Percentiles rank a stretch among this genome's conserved stretches.
Conservation (phyloP, 2,329 filamentous ascomycete genomes). For the Colletotrichum acutatum region DNA sequence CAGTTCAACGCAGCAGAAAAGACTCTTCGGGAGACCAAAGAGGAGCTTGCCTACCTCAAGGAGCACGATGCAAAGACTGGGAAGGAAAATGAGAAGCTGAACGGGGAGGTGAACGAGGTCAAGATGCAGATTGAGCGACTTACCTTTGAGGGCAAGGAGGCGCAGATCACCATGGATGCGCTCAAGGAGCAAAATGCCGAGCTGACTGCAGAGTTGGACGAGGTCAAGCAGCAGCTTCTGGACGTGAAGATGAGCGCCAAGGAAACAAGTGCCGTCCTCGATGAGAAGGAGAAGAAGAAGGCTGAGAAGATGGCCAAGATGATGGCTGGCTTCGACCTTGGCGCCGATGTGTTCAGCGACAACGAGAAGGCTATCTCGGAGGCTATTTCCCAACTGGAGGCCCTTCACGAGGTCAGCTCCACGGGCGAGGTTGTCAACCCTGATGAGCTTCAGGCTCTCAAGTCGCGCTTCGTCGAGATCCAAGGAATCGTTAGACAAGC, state of each 20-base stretch:
- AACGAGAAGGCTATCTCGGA: constrained; percentile 88
- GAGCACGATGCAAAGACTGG: constrained; percentile 85
- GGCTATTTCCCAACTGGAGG: constrained; percentile 85
- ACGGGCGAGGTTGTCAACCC: constrained; percentile 83
- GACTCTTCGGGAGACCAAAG: constrained; percentile 82
- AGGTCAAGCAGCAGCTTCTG: constrained; percentile 94
- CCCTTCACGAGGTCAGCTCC: constrained; percentile 79
- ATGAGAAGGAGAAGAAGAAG: constrained; percentile 99
- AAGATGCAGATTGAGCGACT: constrained; percentile 98
- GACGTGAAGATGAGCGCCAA: constrained; percentile 97
- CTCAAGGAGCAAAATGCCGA: constrained; percentile 96
- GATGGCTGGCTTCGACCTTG: constrained; percentile 98
- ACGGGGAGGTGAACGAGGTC: constrained; percentile 87
- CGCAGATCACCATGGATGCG: constrained; percentile 96
- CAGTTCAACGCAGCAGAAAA: constrained; percentile 84
- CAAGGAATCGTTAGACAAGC: constrained; percentile 94
- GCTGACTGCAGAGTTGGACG: constrained; percentile 90
- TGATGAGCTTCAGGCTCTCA: constrained; percentile 82
- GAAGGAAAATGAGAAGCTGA: constrained; percentile 91
- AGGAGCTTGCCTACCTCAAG: constrained; percentile 86
- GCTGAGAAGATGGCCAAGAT: constrained; percentile 99
- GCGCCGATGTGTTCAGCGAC: constrained; percentile 90
- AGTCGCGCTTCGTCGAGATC: constrained; percentile 83
- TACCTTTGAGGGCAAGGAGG: constrained; percentile 95
- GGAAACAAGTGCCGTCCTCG: constrained; percentile 87